Conservation (phyloP, 2,329 filamentous ascomycete genomes). For the Penicillium sp. region DNA sequence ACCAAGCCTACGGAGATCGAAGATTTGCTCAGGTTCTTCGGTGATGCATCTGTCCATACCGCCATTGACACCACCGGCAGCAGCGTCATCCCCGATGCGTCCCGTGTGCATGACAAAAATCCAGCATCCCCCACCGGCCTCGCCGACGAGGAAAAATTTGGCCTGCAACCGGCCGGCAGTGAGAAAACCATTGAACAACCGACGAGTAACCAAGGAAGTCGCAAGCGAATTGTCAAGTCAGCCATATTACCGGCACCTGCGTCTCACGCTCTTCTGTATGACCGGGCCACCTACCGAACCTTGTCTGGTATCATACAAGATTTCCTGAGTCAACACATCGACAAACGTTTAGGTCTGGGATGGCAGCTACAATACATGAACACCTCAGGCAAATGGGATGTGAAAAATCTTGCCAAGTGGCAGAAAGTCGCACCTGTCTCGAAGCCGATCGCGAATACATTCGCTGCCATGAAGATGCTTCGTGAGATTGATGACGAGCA, state of each 20-base stretch:
- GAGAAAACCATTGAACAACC: constrained; percentile 15
- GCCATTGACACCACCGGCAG: constrained; percentile 22
- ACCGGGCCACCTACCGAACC: constrained; percentile 65
- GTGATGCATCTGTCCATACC: constrained; percentile 22
- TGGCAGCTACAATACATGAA: constrained; percentile 91
- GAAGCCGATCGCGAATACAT: constrained; percentile 67
- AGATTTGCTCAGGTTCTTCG: constrained; percentile 53
- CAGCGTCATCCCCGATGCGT: constrained; percentile 27
- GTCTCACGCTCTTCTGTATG: constrained; percentile 78
- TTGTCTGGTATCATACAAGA: constrained; percentile 76
- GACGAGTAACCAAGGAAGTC: constrained; percentile 24
- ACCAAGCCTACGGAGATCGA: constrained; percentile 66
- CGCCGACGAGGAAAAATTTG: constrained; percentile 25
- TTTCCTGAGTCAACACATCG: constrained; percentile 70
- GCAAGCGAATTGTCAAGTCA: constrained; percentile 56
- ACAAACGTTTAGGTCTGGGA: constrained; percentile 69
- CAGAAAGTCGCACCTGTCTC: constrained; percentile 72
- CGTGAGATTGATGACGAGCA: constrained; percentile 82
- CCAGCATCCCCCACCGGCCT: constrained; percentile 10
- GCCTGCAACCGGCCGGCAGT: constrained; percentile 16
- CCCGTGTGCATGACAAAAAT: constrained; percentile 22
- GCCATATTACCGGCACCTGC: constrained; percentile 69
- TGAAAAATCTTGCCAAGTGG: constrained; percentile 95
- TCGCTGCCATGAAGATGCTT: constrained; percentile 88
- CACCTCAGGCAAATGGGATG: constrained; percentile 92